Evolutionary conservation across 2,329 filamentous ascomycete genomes (phyloP), one percentile per base, ranked within the genome.

Genomic region (Xylogone sp.): DNA sequence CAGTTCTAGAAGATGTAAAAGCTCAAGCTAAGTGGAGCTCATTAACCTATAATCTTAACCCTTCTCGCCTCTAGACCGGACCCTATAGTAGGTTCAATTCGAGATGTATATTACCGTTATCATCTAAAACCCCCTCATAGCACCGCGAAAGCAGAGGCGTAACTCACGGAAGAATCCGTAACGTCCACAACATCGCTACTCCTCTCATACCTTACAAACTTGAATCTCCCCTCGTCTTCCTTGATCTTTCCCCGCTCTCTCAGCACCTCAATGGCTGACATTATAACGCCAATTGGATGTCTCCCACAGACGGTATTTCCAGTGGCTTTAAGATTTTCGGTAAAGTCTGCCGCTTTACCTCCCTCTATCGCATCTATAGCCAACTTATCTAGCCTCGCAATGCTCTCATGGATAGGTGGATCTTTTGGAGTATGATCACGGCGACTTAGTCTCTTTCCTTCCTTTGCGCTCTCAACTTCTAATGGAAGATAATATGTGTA

Each of bases 271-370:
- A 97, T 69, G 0, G 87, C 91, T 0, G 92, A 90, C 90, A 99
- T 91, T 34, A 88, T 81, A 3, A 97, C 86, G 0, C 94, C 92
- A 61, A 99, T 97, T 0, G 94, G 94, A 72, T 99, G 94, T 46
- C 93, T 78, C 3, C 94, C 94, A 64, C 94, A 99, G 0, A 99
- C 90, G 0, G 94, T 97, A 62, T 99, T 99, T 13, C 82, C 82
- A 0, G 93, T 97, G 31, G 81, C 71, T 48, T 76, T 70, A 19
- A 99, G 69, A 42, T 83, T 85, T 2, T 81, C 74, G 16, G 89
- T 74, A 67, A 97, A 97, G 0, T 69, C 72, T 20, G 79, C 73
- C 62, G 96, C 87, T 7, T 71, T 76, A 1, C 93, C 92, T 2
- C 83, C 84, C 65, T 92, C 84, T 42, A 97, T 88, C 0, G 90